Percentiles rank a stretch among this genome's conserved stretches.
phyloP scores from a whole-genome alignment of 768 basidiomycete genomes.

The Tylopilus felleus region DNA sequence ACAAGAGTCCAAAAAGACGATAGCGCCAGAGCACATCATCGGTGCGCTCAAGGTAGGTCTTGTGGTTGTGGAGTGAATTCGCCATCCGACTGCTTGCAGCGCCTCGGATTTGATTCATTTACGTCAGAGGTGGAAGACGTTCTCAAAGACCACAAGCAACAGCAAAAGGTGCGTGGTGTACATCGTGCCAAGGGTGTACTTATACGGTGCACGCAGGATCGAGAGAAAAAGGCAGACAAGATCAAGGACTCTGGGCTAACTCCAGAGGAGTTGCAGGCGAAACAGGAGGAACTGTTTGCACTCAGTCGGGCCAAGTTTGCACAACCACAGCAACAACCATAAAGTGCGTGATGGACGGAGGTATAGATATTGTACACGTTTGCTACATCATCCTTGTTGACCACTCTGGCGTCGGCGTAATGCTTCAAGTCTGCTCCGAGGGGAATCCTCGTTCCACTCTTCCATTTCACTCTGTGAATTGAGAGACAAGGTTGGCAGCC shows the following conservation, averaged over 20 bases:
- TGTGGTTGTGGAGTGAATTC: neutral
- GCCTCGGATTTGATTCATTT: conserved; percentile 90
- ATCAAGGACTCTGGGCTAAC: conserved; percentile 85
- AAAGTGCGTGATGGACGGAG: conserved; percentile 5
- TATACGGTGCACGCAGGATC: conserved; percentile 50
- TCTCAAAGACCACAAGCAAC: conserved; percentile 93
- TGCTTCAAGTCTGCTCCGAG: conserved; percentile 52
- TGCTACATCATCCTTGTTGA: conserved; percentile 33
- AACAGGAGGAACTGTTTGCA: conserved; percentile 93
- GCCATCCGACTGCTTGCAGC: conserved; percentile 42
- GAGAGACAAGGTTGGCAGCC: conserved; percentile 55
- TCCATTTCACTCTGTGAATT: conserved; percentile 27
- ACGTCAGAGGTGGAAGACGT: conserved; percentile 89
- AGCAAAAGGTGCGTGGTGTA: conserved; percentile 68
- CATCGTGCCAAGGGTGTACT: conserved; percentile 1
- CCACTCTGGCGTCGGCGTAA: conserved; percentile 42
- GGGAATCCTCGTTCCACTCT: conserved; percentile 72
- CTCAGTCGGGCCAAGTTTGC: conserved; percentile 79
- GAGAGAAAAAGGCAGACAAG: conserved; percentile 90
- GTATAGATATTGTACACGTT: conserved; percentile 23
- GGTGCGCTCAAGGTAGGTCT: conserved; percentile 75
- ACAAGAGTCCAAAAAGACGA: conserved; percentile 97
- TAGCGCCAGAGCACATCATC: conserved; percentile 96
- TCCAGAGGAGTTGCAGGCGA: conserved; percentile 81
- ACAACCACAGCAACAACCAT: conserved; percentile 47